Evolutionary conservation across 2,329 filamentous ascomycete genomes (phyloP).

Genomic region (Colletotrichum graminicola): DNA sequence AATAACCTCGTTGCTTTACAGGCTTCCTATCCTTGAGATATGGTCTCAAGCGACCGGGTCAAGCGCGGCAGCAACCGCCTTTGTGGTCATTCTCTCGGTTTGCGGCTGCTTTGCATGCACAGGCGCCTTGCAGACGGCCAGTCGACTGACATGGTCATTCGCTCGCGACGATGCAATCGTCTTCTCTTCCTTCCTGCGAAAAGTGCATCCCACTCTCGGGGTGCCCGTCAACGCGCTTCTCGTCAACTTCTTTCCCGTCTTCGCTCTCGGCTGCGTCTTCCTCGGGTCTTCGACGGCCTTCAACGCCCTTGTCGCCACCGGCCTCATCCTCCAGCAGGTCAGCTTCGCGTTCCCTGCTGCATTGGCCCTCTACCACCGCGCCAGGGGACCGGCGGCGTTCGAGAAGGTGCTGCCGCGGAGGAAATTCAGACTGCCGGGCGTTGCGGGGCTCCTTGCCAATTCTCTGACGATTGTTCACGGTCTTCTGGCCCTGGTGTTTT

Average conservation of each 20-base stretch:
- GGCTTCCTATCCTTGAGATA: constrained; percentile 29
- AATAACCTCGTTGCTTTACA: neutral
- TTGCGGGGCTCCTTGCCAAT: constrained; percentile 10
- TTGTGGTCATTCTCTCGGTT: neutral
- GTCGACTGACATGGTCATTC: constrained; percentile 37
- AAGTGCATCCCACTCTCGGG: neutral
- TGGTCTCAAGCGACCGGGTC: constrained; percentile 30
- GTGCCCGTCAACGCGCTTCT: constrained; percentile 33
- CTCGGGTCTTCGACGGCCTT: constrained; percentile 32
- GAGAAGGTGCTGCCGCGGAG: constrained; percentile 4
- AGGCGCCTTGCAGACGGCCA: constrained; percentile 29
- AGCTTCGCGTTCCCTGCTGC: constrained; percentile 31
- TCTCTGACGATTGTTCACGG: constrained; percentile 16
- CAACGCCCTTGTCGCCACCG: constrained; percentile 32
- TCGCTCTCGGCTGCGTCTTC: constrained; percentile 27
- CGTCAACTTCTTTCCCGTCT: constrained; percentile 5
- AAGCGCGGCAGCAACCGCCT: constrained; percentile 4
- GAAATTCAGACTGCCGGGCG: constrained; percentile 10
- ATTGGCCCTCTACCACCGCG: constrained; percentile 13
- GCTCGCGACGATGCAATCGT: constrained; percentile 31
- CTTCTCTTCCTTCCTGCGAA: constrained; percentile 14
- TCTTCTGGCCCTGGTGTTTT: constrained; percentile 20
- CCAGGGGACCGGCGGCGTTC: neutral
- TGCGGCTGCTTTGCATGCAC: constrained; percentile 38
- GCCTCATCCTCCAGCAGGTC: constrained; percentile 37